Conservation (phyloP, 768 basidiomycete species). For the Kwoniella shandongensis region DNA sequence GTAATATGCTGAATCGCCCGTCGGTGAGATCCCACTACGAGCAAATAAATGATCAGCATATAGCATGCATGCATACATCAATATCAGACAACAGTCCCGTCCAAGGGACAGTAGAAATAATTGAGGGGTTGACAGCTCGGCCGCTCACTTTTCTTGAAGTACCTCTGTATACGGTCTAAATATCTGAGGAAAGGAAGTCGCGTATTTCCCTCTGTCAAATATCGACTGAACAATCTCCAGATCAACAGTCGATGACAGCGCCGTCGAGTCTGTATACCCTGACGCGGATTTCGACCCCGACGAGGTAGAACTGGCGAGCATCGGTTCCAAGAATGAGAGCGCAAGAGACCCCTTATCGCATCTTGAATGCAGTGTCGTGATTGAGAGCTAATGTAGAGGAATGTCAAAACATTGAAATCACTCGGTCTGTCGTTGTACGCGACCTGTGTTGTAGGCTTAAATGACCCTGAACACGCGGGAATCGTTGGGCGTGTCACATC, state of each 20-base stretch:
- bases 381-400: not conserved
- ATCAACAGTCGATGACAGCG: slow-evolving; percentile 30
- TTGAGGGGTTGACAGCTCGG: not conserved
- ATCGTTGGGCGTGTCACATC: too few relatives aligned
- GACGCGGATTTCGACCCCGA: slow-evolving; percentile 13
- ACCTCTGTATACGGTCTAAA: slow-evolving; percentile 41
- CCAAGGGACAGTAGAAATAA: too few relatives aligned
- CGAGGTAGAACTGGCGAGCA: slow-evolving; percentile 17
- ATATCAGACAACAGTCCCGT: too few relatives aligned
- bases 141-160: slow-evolving; percentile 37
- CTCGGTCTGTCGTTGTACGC: too few relatives aligned
- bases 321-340: slow-evolving; percentile 1
- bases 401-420: not conserved
- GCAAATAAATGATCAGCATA: not conserved
- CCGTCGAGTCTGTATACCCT: slow-evolving; percentile 20
- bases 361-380: not conserved
- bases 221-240: slow-evolving; percentile 42
- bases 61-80: not conserved
- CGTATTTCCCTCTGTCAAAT: slow-evolving; percentile 33
- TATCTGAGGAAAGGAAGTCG: slow-evolving; percentile 45
- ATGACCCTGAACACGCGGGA: too few relatives aligned
- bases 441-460: too few relatives aligned
- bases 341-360: not conserved
- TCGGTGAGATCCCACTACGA: slow-evolving; percentile 36
- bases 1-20: slow-evolving; percentile 44